These are phyloP conservation scores for Periconia digitata DNA, from an alignment of 2,329 filamentous ascomycete species.

Conservation along the genomic window DNA sequence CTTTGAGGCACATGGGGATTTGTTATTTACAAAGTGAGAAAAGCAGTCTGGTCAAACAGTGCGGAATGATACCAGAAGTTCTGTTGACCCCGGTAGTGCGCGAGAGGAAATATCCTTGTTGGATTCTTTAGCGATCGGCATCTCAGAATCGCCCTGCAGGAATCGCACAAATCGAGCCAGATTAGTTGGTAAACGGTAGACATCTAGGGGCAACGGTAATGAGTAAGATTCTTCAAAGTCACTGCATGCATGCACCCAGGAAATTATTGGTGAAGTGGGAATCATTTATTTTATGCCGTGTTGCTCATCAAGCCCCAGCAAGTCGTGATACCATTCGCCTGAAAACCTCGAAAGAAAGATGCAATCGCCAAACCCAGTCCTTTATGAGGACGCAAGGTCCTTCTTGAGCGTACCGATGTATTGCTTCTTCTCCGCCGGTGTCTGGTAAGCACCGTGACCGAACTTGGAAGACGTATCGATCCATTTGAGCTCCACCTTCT, in stretches of 20 bases:
- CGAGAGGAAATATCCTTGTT: too few relatives aligned
- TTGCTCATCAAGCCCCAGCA: slow-evolving; percentile 35
- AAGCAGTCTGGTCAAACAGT: too few relatives aligned
- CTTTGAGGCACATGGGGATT: too few relatives aligned
- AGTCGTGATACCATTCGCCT: slow-evolving; percentile 40
- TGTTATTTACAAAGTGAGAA: too few relatives aligned
- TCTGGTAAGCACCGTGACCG: slow-evolving; percentile 99
- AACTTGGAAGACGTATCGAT: slow-evolving; percentile 99
- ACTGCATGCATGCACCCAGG: background rate
- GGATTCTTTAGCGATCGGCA: too few relatives aligned
- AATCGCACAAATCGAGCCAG: too few relatives aligned
- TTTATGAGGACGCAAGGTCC: slow-evolving; percentile 69
- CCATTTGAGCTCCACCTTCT: slow-evolving; percentile 99
- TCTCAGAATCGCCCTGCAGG: too few relatives aligned
- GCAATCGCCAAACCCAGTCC: slow-evolving; percentile 24
- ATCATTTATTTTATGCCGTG: slow-evolving; percentile 41
- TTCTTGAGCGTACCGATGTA: slow-evolving; percentile 99
- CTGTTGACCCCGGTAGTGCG: too few relatives aligned
- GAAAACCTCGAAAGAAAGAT: slow-evolving; percentile 39
- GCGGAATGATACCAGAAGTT: too few relatives aligned
- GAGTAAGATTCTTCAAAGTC: too few relatives aligned
- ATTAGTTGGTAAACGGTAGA: too few relatives aligned
- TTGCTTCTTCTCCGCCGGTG: slow-evolving; percentile 94
- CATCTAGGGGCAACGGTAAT: too few relatives aligned
- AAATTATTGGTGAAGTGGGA: slow-evolving; percentile 31